These are phyloP conservation scores for Dactylella cylindrospora DNA, from an alignment of 2,329 filamentous ascomycete species.

Conservation along the genomic window DNA sequence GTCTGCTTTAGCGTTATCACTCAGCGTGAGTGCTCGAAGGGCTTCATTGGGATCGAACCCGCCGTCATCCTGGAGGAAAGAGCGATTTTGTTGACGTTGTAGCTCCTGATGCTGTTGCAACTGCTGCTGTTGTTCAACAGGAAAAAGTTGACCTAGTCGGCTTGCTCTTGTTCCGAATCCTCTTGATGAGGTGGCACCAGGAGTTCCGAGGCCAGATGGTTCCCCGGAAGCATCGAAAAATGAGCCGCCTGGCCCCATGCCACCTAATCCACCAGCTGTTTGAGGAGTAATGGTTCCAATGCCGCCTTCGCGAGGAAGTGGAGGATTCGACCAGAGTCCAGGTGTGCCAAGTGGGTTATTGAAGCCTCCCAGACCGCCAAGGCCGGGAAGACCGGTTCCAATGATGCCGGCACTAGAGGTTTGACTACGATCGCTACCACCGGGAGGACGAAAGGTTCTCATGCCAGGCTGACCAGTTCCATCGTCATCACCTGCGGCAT, in stretches of 20 bases:
- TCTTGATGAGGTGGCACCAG: slow-evolving; percentile 56
- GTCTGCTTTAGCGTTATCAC: slow-evolving; percentile 64
- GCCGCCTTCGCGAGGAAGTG: slow-evolving; percentile 60
- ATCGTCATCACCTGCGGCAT: slow-evolving; percentile 64
- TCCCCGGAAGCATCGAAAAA: slow-evolving; percentile 42
- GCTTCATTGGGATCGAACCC: slow-evolving; percentile 63
- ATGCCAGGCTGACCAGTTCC: slow-evolving; percentile 59
- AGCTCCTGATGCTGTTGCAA: slow-evolving; percentile 51
- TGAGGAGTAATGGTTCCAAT: slow-evolving; percentile 73
- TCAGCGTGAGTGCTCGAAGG: slow-evolving; percentile 64
- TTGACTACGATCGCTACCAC: slow-evolving; percentile 85
- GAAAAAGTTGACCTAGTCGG: slow-evolving; percentile 85
- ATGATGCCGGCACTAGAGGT: slow-evolving; percentile 70
- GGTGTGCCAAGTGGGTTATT: slow-evolving; percentile 64
- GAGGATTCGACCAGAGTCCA: slow-evolving; percentile 66
- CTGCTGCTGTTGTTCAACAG: slow-evolving; percentile 72
- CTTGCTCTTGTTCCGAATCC: slow-evolving; percentile 70
- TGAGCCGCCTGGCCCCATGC: slow-evolving; percentile 58
- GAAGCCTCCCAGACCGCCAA: slow-evolving; percentile 57
- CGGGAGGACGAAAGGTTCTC: slow-evolving; percentile 56
- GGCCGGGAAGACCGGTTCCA: slow-evolving; percentile 65
- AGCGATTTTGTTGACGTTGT: slow-evolving; percentile 41
- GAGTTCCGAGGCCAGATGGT: slow-evolving; percentile 69
- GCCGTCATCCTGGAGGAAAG: slow-evolving; percentile 60
- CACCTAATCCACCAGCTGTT: slow-evolving; percentile 56